Base-by-base conservation (phyloP, 2,329 filamentous ascomycete species). In the Gremmenia infestans region DNA sequence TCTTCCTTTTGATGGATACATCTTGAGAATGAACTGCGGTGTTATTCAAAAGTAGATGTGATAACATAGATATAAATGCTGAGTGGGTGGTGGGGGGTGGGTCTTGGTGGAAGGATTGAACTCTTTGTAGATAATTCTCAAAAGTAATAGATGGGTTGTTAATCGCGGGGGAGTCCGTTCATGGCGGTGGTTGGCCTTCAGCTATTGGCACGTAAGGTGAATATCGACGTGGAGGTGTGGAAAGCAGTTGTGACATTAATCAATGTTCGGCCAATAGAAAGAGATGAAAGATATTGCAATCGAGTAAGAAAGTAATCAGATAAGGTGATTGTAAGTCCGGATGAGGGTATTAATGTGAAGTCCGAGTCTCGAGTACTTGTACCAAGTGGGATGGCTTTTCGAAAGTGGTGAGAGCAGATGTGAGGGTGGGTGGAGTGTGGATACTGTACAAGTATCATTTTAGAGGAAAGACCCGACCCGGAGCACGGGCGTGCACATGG, bases 1-100 rank as follows among this genome's bases (percentile, higher is more conserved):
- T 63, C 63, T 63, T 60, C 59, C 60, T 42, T 61, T 61, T 28
- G 61, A 55, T 49, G 61, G 53, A 39, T 60, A 57, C 67, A 68
- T 68, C 7, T 62, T 64, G 59, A 50, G 19, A n/a, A 32, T 22
- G 17, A 46, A 19, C 23, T 48, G 23, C 28, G 42, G 37, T 8
- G 46, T 48, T 7, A 12, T 22, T 45, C n/a, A 25, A 45, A 22
- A 45, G 11, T 14, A 19, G 14, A 3, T 12, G 17, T 25, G 23
- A 25, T 23, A n/a, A 6, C 19, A 28, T 32, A 32, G 25, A 15
- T 28, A 32, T 28, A 32, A 32, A 32, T 11, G 28, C 9, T 32
- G 28, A 11, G 28, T 32, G 36, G 51, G 12, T 52, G 37, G 53
- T 48, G 42, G 25, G 25, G 28, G 47, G 52, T 36, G 50, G 50